phyloP scores from a whole-genome alignment of 176 grass and related monocot species.

The Musa beccarii region DNA sequence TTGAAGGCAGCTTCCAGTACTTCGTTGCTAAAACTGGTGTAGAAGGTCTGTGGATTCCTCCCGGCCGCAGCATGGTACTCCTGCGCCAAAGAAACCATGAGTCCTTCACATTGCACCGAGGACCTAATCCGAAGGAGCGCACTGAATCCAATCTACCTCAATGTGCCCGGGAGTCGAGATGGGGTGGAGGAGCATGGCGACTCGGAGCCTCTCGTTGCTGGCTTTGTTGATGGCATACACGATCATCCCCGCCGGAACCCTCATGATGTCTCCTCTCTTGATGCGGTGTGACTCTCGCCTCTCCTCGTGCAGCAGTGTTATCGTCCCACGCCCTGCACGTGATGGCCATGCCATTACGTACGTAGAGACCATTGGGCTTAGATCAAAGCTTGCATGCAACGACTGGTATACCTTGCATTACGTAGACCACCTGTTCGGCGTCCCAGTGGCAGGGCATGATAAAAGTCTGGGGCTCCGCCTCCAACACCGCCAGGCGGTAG shows the following conservation, averaged over 20 bases:
- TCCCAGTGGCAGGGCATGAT: conserved; percentile 62
- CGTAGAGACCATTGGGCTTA: neutral
- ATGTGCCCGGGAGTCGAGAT: conserved; percentile 42
- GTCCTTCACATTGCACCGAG: too few species aligned
- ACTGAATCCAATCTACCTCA: conserved; percentile 24
- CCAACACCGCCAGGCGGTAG: conserved; percentile 48
- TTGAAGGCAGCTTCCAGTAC: conserved; percentile 68
- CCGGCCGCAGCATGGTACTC: conserved; percentile 48
- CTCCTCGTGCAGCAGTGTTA: conserved; percentile 29
- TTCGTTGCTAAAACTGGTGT: conserved; percentile 56
- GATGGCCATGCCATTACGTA: neutral
- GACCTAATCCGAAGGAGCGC: too few species aligned
- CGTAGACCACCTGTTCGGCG: conserved; percentile 58
- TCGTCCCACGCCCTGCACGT: conserved; percentile 36
- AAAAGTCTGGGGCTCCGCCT: conserved; percentile 50
- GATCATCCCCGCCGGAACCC: conserved; percentile 45
- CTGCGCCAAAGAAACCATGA: conserved; percentile 5
- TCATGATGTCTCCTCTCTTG: conserved; percentile 50
- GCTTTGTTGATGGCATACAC: conserved; percentile 64
- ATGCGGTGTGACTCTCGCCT: conserved; percentile 45
- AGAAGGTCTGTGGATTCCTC: conserved; percentile 35
- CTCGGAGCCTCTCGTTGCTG: conserved; percentile 27
- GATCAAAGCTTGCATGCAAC: neutral
- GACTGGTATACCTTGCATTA: conserved; percentile 25
- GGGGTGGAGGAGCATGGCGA: conserved; percentile 52